Conservation (phyloP, 2,329 filamentous ascomycete species). For the Clonostachys sp. region DNA sequence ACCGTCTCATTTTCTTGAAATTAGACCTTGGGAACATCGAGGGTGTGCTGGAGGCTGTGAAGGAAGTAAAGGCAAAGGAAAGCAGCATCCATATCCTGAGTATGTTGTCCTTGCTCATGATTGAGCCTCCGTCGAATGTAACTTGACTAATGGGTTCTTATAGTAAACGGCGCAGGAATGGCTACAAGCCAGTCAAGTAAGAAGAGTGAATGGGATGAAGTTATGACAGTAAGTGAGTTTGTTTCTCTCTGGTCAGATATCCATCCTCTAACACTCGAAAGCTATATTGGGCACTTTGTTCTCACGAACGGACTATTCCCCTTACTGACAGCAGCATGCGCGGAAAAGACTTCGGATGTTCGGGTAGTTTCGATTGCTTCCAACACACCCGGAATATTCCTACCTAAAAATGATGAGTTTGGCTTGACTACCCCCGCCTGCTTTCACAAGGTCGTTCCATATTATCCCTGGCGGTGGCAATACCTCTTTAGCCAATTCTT, state of each 20-base stretch:
- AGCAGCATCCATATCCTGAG: conserved; percentile 15
- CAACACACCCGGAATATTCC: conserved; percentile 5
- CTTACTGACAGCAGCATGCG: conserved; percentile 12
- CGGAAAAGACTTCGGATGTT: conserved; percentile 10
- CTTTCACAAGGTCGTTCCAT: conserved; percentile 3
- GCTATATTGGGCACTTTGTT: conserved; percentile 17
- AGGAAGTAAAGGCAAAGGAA: conserved; percentile 11
- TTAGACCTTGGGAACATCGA: conserved; percentile 15
- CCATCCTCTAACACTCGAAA: not conserved
- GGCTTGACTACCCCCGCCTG: conserved; percentile 8
- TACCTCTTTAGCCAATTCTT: conserved; percentile 5
- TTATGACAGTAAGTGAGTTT: conserved; percentile 13
- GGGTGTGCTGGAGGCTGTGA: conserved; percentile 9
- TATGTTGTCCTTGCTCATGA: conserved; percentile 2
- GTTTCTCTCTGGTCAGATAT: not conserved
- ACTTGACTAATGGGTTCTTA: too few species aligned
- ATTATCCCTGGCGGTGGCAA: conserved; percentile 8
- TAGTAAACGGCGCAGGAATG: conserved; percentile 17
- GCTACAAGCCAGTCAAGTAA: conserved; percentile 1
- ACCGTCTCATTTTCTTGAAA: conserved; percentile 9
- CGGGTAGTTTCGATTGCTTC: conserved; percentile 14
- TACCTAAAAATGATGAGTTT: conserved; percentile 10
- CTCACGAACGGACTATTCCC: conserved; percentile 17
- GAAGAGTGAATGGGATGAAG: conserved; percentile 12
- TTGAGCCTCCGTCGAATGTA: not conserved